phyloP scores from a whole-genome alignment of 495 filamentous ascomycete species.

The Pseudomonodictys pantanalensis region DNA sequence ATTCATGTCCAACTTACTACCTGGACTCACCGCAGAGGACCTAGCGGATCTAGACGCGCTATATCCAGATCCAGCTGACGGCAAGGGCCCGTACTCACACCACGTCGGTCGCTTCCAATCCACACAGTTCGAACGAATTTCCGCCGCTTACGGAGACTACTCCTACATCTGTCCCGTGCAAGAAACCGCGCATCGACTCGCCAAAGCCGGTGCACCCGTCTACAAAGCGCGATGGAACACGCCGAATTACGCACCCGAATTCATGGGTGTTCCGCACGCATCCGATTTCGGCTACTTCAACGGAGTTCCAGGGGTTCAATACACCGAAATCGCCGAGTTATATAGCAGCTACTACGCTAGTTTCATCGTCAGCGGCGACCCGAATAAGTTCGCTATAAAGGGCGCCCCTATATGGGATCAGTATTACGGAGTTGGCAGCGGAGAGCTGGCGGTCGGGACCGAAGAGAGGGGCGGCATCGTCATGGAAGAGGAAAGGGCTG shows the following conservation, averaged over 20 bases:
- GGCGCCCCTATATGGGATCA: conserved; percentile 9
- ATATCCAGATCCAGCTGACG: conserved; percentile 12
- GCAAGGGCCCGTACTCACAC: not conserved
- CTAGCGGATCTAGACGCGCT: conserved; percentile 13
- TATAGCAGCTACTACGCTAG: conserved; percentile 16
- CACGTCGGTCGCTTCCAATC: not conserved
- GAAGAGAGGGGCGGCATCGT: not conserved
- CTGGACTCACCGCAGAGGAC: conserved; percentile 9
- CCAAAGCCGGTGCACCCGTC: not conserved
- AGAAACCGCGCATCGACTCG: conserved; percentile 9
- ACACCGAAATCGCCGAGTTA: conserved; percentile 8
- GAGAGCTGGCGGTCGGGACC: conserved; percentile 13
- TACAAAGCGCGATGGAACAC: conserved; percentile 30
- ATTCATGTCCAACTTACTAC: conserved; percentile 11
- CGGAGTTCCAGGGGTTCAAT: conserved; percentile 10
- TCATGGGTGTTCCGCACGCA: conserved; percentile 17
- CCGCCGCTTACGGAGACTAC: conserved; percentile 25
- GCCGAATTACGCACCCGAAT: not conserved
- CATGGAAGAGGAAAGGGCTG: conserved; percentile 10
- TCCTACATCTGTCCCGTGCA: conserved; percentile 24
- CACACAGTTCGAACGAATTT: conserved; percentile 16
- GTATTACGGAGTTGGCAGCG: conserved; percentile 8
- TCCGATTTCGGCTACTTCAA: conserved; percentile 19
- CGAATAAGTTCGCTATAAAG: conserved; percentile 10
- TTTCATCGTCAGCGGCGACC: conserved; percentile 16